Evolutionary conservation across 306 rosid species (phyloP), one percentile per base, ranked within the genome.

Genomic region (Lablab purpureus): DNA sequence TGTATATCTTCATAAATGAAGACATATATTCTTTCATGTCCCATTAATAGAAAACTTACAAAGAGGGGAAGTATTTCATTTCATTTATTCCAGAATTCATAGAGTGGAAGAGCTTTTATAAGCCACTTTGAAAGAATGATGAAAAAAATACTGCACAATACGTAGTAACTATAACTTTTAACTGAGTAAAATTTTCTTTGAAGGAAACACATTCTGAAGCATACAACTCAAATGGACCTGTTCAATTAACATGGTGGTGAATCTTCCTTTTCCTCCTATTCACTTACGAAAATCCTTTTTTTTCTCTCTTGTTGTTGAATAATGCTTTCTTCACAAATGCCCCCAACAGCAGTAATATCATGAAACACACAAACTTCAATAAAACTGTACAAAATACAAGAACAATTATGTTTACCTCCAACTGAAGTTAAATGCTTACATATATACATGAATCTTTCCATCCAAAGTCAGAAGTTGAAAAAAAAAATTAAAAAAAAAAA

Each of bases 371-470:
- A 56, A 73, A 49, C 45, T 80, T 76, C 49, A 64, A 21, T 41
- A 51, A 30, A 19, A 36, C 73, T 54, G 63, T 17, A 72, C 71
- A 76, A 19, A 8, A 66, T 41, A 40, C 30, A 56, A 41, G 59
- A 45, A 67, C 52, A 76, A 25, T 56, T 46, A 52, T 32, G 49
- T 46, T 66, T 32, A 37, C 21, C 36, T 67, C 7, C 19, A 40
- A 66, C 73, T 34, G 60, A 83, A 78, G 71, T 78, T 58, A 45
- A 46, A 63, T 54, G 27, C 49, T 47, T 46, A 41, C 54, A 66
- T 67, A 84, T 70, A 67, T 74, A 71, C 71, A 75, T 83, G 46
- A 56, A 59, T 66, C 43, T 49, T 76, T 71, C 62, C 46, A 65
- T 54, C 77, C 37, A 40, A 50, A 32, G 51, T 76, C 55, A 55